phyloP scores from a whole-genome alignment of 179 eudicot species.

The Nepenthes alata region DNA sequence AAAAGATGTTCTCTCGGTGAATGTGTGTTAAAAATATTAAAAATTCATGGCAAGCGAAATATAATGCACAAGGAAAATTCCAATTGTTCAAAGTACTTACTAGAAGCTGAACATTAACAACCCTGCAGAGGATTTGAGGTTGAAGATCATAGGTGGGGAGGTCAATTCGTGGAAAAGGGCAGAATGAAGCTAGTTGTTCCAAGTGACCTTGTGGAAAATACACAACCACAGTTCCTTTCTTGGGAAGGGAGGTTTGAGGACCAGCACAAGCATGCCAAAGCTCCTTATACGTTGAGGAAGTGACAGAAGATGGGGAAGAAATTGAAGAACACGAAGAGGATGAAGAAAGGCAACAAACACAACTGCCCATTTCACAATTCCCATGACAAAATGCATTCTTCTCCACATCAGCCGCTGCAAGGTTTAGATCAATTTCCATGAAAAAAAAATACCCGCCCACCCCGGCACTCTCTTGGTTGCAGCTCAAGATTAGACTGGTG shows the following conservation, averaged over 20 bases:
- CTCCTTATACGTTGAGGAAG: constrained; percentile 44
- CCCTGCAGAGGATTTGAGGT: constrained; percentile 73
- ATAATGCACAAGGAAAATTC: neutral
- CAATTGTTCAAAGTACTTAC: constrained; percentile 21
- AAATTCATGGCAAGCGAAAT: neutral
- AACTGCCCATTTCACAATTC: constrained; percentile 21
- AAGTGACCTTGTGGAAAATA: constrained; percentile 91
- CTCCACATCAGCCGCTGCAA: constrained; percentile 34
- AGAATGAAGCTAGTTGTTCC: constrained; percentile 48
- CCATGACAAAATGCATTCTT: constrained; percentile 31
- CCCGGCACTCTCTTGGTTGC: neutral
- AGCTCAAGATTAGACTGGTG: neutral
- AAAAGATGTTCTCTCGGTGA: too few species aligned
- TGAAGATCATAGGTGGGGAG: constrained; percentile 44
- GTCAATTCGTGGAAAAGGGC: constrained; percentile 31
- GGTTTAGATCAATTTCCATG: constrained; percentile 90
- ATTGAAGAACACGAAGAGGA: constrained; percentile 33
- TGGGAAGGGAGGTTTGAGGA: constrained; percentile 56
- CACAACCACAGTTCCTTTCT: constrained; percentile 67
- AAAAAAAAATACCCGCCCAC: constrained; percentile 5
- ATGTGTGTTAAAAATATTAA: neutral
- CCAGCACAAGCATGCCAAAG: constrained; percentile 99
- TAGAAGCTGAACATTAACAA: constrained; percentile 56
- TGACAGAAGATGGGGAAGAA: constrained; percentile 14
- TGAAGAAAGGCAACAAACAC: constrained; percentile 23